Conservation (phyloP, 768 basidiomycete genomes). For the Psilocybe tampanensis region DNA sequence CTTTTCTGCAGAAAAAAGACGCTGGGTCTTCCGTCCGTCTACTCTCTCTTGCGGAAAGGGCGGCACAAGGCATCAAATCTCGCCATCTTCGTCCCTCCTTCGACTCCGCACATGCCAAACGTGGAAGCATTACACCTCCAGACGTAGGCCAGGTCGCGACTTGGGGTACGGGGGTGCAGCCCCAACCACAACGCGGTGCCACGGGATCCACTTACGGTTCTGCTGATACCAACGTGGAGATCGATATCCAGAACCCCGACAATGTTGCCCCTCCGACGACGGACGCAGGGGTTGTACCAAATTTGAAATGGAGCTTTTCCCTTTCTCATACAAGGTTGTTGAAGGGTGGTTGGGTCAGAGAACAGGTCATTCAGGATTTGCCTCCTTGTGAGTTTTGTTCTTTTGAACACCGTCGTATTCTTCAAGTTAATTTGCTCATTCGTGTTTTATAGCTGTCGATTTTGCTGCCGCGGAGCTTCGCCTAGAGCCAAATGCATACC, state of each 20-base stretch:
- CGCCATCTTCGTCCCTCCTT: not conserved
- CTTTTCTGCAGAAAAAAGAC: not conserved
- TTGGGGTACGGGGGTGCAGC: not conserved
- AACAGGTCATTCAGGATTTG: not conserved
- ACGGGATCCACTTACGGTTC: not conserved
- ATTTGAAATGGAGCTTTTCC: not conserved
- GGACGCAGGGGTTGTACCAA: not conserved
- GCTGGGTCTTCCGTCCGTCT: not conserved
- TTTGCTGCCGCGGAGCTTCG: not conserved
- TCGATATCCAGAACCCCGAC: not conserved
- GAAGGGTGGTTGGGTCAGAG: not conserved
- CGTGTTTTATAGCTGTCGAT: not conserved
- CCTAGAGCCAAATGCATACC: not conserved
- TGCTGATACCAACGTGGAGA: not conserved
- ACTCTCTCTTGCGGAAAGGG: not conserved
- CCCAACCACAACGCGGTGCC: not conserved
- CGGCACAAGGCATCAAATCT: not conserved
- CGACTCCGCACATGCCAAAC: not conserved
- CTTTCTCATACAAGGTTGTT: not conserved
- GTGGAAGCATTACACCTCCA: not conserved
- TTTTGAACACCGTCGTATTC: too few species aligned
- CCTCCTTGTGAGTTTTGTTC: not conserved
- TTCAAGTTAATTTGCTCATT: not conserved
- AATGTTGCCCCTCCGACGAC: not conserved
- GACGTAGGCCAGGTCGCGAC: not conserved